phyloP scores from a whole-genome alignment of 139 green algal genomes.

The Chlamydomonas sp. region DNA sequence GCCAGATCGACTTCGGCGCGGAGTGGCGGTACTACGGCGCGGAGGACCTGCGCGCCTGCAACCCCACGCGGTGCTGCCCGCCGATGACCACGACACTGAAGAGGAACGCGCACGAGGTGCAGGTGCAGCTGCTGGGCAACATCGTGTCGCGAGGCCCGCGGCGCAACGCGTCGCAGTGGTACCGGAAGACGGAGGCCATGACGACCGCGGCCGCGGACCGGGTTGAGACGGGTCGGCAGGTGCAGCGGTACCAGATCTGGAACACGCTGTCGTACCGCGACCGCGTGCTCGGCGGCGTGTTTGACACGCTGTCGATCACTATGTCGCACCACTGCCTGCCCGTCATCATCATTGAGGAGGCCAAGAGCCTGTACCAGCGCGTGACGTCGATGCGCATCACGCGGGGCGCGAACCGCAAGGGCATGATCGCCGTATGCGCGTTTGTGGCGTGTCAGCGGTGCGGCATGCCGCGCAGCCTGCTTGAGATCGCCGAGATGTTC shows the following conservation, averaged over 20 bases:
- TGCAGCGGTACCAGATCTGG: conserved; percentile 8
- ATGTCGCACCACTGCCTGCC: not conserved
- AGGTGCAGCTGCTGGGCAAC: not conserved
- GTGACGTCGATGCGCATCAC: not conserved
- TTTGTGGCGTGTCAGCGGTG: not conserved
- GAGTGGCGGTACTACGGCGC: conserved; percentile 15
- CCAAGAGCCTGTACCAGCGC: conserved; percentile 14
- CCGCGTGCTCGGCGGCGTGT: not conserved
- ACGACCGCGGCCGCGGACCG: not conserved
- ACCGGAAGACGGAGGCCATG: not conserved
- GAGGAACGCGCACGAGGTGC: no score
- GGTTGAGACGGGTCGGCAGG: not conserved
- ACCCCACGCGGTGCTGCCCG: conserved; percentile 7
- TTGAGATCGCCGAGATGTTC: conserved; percentile 14
- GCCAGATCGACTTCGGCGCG: conserved; percentile 2
- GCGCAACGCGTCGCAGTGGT: not conserved
- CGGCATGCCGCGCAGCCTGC: not conserved
- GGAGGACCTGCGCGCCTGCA: not conserved
- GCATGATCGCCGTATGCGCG: not conserved
- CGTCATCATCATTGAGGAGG: conserved; percentile 7
- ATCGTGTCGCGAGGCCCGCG: not conserved
- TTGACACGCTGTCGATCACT: not conserved
- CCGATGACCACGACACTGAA: conserved; percentile 1
- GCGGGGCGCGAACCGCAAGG: conserved; percentile 5
- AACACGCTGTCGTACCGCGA: conserved; percentile 11